Percentiles rank a stretch among this genome's conserved stretches.
phyloP scores from a whole-genome alignment of 164 flowering plant species.

The Dillenia suffruticosa region DNA sequence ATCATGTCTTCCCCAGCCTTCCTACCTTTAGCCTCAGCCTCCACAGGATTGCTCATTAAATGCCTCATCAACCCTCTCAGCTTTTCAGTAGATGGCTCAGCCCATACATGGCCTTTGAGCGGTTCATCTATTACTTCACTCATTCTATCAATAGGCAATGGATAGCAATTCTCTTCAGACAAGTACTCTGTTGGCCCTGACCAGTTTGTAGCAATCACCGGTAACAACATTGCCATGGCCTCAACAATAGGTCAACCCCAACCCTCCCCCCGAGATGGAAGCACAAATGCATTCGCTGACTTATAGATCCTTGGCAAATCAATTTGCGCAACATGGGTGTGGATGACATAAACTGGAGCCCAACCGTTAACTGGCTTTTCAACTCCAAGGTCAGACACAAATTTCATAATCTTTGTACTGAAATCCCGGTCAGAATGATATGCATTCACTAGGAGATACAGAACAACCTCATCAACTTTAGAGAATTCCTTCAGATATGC shows the following conservation, averaged over 20 bases:
- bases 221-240: conserved; percentile 79
- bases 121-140: conserved; percentile 72
- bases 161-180: conserved; percentile 60
- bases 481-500: conserved; percentile 67
- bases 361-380: conserved; percentile 49
- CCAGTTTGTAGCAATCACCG: conserved; percentile 78
- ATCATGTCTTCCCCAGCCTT: conserved; percentile 66
- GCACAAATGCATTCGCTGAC: conserved; percentile 71
- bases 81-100: conserved; percentile 61
- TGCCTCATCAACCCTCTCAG: conserved; percentile 56
- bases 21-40: conserved; percentile 46
- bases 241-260: conserved; percentile 81
- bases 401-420: conserved; percentile 48
- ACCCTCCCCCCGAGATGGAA: conserved; percentile 82
- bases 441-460: conserved; percentile 60
- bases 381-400: conserved; percentile 40
- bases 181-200: conserved; percentile 77
- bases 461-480: conserved; percentile 38
- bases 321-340: conserved; percentile 55
- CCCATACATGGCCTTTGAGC: conserved; percentile 75
- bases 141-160: conserved; percentile 53
- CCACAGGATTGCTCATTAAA: conserved; percentile 44
- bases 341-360: conserved; percentile 56
- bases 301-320: conserved; percentile 62
- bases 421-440: conserved; percentile 58